Evolutionary conservation across 129 eudicot species (phyloP), one percentile per base, ranked within the genome.

Genomic region (Helianthus tuberosus): DNA sequence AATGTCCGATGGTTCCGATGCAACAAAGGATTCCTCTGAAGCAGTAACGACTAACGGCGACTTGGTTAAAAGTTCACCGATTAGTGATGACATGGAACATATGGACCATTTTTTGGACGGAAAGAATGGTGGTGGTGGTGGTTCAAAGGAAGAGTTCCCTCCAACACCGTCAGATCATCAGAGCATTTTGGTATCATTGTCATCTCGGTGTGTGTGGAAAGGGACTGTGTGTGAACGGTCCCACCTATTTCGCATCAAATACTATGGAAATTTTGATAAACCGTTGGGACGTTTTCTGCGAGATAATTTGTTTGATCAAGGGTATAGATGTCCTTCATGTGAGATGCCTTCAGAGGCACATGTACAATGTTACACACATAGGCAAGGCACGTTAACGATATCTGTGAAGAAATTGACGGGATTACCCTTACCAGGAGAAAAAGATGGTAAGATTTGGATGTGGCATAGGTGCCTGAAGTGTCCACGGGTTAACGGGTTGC

Each of bases 141-240:
- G 88, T 77, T 71, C 76, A 59, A 88, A 89, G 79, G 96, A 95
- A 76, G 97, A 89, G 74, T 91, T 95, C 61, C 94, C 99, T 66
- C 96, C 97, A n/a, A 84, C 97, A 57, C 94, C 96, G 3, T 89
- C 97, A 10, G 99, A 95, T 75, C 84, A 85, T 68, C 99, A 89
- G 72, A 95, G 99, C 92, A 95, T 95, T 49, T 84, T 95, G 80
- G 99, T 95, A 64, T 86, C 97, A 14, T 85, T 91, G 64, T 95
- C 97, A 74, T 91, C 99, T 5, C 88, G 99, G 47, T 95, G 99
- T 72, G 94, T 91, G 55, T 84, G 94, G 96, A 95, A 95, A 82
- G 99, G 99, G 65, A 91, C 97, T 69, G 97, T 95, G 3, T 95
- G 99, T 85, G 99, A 95, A 80, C 81, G 97, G 55, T 88, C 97